Conservation (phyloP, 345 rosid genomes). For the Rubroshorea leprosula region DNA sequence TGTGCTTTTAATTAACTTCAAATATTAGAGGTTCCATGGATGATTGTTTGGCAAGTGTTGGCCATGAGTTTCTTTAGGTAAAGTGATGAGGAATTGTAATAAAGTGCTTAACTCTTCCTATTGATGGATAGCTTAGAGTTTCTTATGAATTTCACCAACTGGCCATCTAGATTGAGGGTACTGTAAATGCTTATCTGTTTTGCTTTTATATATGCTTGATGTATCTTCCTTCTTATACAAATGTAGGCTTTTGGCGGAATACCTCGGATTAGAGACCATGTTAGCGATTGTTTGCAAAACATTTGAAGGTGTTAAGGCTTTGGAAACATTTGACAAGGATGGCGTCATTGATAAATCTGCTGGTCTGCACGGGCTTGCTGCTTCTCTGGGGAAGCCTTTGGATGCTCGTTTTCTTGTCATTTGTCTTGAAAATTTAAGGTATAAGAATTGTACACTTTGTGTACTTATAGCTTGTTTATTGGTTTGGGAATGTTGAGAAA, state of each 20-base stretch:
- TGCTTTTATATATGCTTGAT: neutral
- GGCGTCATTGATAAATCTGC: conserved; percentile 48
- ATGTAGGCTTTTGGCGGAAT: conserved; percentile 70
- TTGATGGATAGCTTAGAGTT: neutral
- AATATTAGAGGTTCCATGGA: neutral
- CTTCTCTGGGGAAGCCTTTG: conserved; percentile 58
- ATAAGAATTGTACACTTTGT: conserved; percentile 19
- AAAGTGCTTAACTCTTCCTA: neutral
- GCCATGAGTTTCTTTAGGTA: neutral
- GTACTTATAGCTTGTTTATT: conserved; percentile 10
- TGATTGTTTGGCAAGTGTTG: no score
- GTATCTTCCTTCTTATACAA: conserved; percentile 6
- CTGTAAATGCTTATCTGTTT: neutral
- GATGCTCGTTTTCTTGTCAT: conserved; percentile 65
- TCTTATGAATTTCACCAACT: neutral
- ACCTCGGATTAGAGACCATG: conserved; percentile 70
- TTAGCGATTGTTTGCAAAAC: conserved; percentile 74
- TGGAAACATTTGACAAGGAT: conserved; percentile 51
- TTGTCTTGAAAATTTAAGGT: conserved; percentile 78
- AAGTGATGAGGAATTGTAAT: neutral
- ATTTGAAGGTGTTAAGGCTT: conserved; percentile 42
- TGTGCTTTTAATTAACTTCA: no score
- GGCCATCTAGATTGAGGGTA: conserved; percentile 4
- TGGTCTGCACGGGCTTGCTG: conserved; percentile 78
- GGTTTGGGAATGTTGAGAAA: neutral